Conservation (phyloP, 164 flowering plant species). For the Brasenia schreberi region DNA sequence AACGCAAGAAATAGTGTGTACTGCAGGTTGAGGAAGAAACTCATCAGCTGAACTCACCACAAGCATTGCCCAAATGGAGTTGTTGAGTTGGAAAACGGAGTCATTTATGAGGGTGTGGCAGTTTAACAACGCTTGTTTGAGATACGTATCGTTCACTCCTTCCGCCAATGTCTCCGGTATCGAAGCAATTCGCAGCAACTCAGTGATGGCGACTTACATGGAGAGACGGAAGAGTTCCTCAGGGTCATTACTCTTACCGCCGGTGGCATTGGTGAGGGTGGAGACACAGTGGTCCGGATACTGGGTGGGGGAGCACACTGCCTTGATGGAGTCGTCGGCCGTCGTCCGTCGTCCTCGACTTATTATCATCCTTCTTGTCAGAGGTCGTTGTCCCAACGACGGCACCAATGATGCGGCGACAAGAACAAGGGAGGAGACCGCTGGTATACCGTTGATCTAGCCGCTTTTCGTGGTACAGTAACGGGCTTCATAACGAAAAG, state of each 20-base stretch:
- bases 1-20: too few relatives aligned
- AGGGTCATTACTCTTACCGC: constrained; percentile 19
- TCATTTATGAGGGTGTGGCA: constrained; percentile 37
- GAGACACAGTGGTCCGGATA: constrained; percentile 36
- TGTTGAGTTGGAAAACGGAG: constrained; percentile 35
- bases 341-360: too few relatives aligned
- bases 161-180: constrained; percentile 13
- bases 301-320: constrained; percentile 33
- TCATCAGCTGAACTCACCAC: too few relatives aligned
- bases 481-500: too few relatives aligned
- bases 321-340: constrained; percentile 26
- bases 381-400: too few relatives aligned
- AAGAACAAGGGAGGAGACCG: too few relatives aligned
- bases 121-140: constrained; percentile 22
- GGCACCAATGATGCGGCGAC: too few relatives aligned
- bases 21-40: too few relatives aligned
- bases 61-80: constrained; percentile 26
- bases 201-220: constrained; percentile 27
- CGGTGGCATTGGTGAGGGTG: constrained; percentile 16
- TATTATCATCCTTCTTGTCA: too few relatives aligned
- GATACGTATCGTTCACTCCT: neutral
- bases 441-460: fast-evolving
- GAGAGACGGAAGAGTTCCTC: constrained; percentile 32
- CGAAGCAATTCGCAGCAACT: constrained; percentile 19
- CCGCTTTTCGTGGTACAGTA: too few relatives aligned